Evolutionary conservation across 345 rosid species (phyloP), one percentile per base, ranked within the genome.

Genomic region (Moringa oleifera): DNA sequence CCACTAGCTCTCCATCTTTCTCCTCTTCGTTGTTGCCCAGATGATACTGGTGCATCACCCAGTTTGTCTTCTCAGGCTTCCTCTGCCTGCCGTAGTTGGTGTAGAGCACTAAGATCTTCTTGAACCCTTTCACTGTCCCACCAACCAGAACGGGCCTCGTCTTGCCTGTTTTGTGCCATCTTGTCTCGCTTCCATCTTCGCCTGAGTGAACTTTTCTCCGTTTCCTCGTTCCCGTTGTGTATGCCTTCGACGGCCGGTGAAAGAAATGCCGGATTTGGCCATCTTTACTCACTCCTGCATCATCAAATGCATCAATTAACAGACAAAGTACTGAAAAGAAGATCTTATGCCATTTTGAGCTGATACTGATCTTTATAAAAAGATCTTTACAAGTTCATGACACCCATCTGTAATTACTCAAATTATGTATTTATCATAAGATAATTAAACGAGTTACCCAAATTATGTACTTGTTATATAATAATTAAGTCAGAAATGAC

Each of bases 41-140:
- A 69, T 92, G 98, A 71, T 89, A 92, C 62, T 92, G 98, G 69
- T 92, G 98, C 95, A 92, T 92, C 31, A 92, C 97, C 98, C 98
- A 92, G 71, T 80, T 87, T 36, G 95, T 87, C 65, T 92, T 92
- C 73, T 89, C 98, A 0, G 97, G 95, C 55, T 89, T 89, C 68
- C 78, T 82, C 60, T 89, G 89, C 71, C 93, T 82, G 10, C 98
- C 93, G 58, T 83, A 83, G 73, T 92, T 92, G 31, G 93, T 87
- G 84, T 92, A 91, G 49, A 91, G 92, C 6, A 89, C 98, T 47
- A 89, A 66, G 47, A 91, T 91, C 70, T 91, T 89, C 78, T 92
- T 92, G 78, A 84, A 92, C 18, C 98, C 98, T 25, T 75, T 85
- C 36, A 79, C 70, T 4, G 41, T 51, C 20, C 91, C 93, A 63